Conservation (phyloP, 2,329 filamentous ascomycete genomes). For the Alternaria angustiovoidea region DNA sequence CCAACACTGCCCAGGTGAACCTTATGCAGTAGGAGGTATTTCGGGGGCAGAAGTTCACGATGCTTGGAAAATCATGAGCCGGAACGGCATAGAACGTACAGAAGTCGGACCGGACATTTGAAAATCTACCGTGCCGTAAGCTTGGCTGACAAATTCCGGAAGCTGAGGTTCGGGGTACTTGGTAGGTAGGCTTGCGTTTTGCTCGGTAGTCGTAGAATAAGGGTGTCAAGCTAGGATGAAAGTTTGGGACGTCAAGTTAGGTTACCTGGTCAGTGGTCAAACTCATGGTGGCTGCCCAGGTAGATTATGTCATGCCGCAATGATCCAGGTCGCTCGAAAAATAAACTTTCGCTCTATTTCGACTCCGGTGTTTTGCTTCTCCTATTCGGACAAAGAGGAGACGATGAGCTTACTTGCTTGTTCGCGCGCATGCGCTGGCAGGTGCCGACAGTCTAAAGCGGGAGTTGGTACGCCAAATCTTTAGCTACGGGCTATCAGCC, state of each 20-base stretch:
- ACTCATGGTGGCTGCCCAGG: neutral
- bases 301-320: neutral
- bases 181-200: neutral
- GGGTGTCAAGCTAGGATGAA: neutral
- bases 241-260: neutral
- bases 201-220: neutral
- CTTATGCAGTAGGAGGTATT: neutral
- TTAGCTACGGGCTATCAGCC: neutral
- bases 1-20: neutral
- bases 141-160: neutral
- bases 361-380: neutral
- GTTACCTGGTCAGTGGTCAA: neutral
- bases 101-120: constrained; percentile 1
- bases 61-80: neutral
- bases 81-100: neutral
- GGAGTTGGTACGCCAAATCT: constrained; percentile 1
- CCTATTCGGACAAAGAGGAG: neutral
- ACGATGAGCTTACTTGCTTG: neutral
- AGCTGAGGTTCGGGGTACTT: neutral
- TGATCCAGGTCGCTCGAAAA: neutral
- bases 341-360: neutral
- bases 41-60: neutral
- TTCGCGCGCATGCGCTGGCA: constrained; percentile 2
- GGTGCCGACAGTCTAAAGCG: constrained; percentile 1
- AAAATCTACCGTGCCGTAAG: neutral